phyloP scores from a whole-genome alignment of 192 early-diverging fungal genomes.

The Coemansia furcata region DNA sequence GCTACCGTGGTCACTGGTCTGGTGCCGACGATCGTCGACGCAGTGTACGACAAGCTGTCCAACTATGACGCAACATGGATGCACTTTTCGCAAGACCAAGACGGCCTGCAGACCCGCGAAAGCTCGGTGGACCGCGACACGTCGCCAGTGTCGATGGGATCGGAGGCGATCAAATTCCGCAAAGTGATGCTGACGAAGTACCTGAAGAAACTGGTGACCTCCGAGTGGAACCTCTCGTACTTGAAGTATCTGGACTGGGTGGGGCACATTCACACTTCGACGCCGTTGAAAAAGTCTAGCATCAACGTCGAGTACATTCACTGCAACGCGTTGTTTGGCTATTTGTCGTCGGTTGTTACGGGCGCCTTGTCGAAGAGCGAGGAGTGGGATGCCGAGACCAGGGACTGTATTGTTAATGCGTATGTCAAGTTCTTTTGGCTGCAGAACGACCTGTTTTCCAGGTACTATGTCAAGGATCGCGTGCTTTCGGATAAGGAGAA shows the following conservation, averaged over 20 bases:
- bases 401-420: slow-evolving; percentile 60
- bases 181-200: slow-evolving; percentile 73
- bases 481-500: slow-evolving; percentile 34
- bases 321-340: slow-evolving; percentile 73
- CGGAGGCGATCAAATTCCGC: slow-evolving; percentile 78
- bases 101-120: slow-evolving; percentile 55
- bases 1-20: slow-evolving; percentile 62
- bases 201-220: slow-evolving; percentile 63
- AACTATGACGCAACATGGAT: slow-evolving; percentile 73
- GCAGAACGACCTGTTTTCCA: slow-evolving; percentile 79
- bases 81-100: slow-evolving; percentile 64
- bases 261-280: slow-evolving; percentile 75
- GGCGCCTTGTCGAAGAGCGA: slow-evolving; percentile 55
- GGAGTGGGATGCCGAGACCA: slow-evolving; percentile 57
- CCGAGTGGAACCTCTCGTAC: slow-evolving; percentile 47
- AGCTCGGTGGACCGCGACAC: slow-evolving; percentile 23
- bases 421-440: slow-evolving; percentile 83
- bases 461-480: slow-evolving; percentile 69
- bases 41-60: slow-evolving; percentile 72
- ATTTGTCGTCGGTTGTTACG: slow-evolving; percentile 57
- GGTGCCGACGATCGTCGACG: slow-evolving; percentile 73
- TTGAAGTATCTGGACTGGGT: slow-evolving; percentile 80
- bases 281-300: slow-evolving; percentile 66
- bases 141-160: slow-evolving; percentile 50
- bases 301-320: slow-evolving; percentile 86